Percentiles rank a stretch among this genome's conserved stretches.
Evolutionary conservation across 2,329 filamentous ascomycete genomes (phyloP).

Genomic region (Triangularia verruculosa): DNA sequence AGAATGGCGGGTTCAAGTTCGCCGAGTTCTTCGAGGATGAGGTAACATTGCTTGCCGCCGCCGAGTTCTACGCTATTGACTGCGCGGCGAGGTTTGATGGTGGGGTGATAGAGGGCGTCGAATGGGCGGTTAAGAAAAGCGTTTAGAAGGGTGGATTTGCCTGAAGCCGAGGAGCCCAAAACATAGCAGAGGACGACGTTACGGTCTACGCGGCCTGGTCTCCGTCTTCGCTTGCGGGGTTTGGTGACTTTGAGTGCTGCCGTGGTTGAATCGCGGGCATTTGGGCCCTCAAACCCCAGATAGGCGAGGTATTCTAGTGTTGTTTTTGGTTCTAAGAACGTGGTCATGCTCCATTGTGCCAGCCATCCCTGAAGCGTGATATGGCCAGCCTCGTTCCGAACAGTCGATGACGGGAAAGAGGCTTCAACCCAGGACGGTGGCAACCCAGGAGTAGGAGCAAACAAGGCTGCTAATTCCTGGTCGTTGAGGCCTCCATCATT

Average conservation of each 20-base stretch:
- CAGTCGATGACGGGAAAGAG: conserved; percentile 88
- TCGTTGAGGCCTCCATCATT: conserved; percentile 94
- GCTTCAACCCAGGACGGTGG: conserved; percentile 84
- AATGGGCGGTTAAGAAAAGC: conserved; percentile 90
- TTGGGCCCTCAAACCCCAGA: conserved; percentile 83
- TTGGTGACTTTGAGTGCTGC: conserved; percentile 91
- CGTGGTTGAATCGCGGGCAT: conserved; percentile 72
- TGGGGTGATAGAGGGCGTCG: conserved; percentile 79
- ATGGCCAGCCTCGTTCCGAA: conserved; percentile 90
- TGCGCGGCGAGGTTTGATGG: conserved; percentile 88
- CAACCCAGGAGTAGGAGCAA: conserved; percentile 87
- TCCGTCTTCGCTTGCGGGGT: conserved; percentile 77
- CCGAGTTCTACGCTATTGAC: conserved; percentile 96
- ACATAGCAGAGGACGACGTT: conserved; percentile 95
- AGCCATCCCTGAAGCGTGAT: conserved; percentile 97
- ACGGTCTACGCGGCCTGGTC: conserved; percentile 81
- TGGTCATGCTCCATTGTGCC: conserved; percentile 99
- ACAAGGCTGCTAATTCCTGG: conserved; percentile 77
- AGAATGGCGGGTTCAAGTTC: conserved; percentile 93
- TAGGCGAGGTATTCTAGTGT: conserved; percentile 95
- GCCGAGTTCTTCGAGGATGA: conserved; percentile 92
- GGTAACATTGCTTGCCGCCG: conserved; percentile 93
- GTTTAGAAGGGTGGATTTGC: conserved; percentile 88
- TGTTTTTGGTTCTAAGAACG: conserved; percentile 90
- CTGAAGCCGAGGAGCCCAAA: conserved; percentile 77